Evolutionary conservation across 2,329 filamentous ascomycete species (phyloP).

Genomic region (Colletotrichum plurivorum): DNA sequence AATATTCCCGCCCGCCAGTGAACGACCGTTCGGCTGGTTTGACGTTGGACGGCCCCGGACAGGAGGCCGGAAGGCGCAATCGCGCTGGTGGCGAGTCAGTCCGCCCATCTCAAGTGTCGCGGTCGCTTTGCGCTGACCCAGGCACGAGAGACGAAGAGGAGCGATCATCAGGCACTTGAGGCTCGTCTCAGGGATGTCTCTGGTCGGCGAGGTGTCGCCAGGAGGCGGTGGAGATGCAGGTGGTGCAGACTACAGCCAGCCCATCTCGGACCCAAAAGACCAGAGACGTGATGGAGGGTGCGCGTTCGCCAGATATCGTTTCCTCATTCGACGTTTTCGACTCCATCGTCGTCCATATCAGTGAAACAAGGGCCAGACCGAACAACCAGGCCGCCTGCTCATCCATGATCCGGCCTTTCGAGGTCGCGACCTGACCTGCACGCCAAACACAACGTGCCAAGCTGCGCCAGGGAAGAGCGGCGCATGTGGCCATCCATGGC

Average conservation of each 20-base stretch:
- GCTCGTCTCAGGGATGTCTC: constrained; percentile 37
- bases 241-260: constrained; percentile 15
- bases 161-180: constrained; percentile 39
- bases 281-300: constrained; percentile 28
- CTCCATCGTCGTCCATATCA: constrained; percentile 29
- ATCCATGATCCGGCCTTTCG: constrained; percentile 10
- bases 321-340: constrained; percentile 32
- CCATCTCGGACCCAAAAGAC: constrained; percentile 26
- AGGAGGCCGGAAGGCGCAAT: constrained; percentile 30
- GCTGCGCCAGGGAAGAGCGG: constrained; percentile 29
- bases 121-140: constrained; percentile 34
- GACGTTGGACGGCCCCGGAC: constrained; percentile 10
- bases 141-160: constrained; percentile 20
- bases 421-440: constrained; percentile 35
- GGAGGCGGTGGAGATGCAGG: constrained; percentile 40
- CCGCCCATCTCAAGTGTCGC: constrained; percentile 23
- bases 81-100: constrained; percentile 27
- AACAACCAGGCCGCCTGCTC: constrained; percentile 32
- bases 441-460: constrained; percentile 19
- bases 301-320: constrained; percentile 34
- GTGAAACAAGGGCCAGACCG: constrained; percentile 40
- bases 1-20: constrained; percentile 4
- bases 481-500: constrained; percentile 36
- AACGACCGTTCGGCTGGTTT: constrained; percentile 26
- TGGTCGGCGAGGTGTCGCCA: constrained; percentile 11